A percentile compares a stretch with the other conserved stretches of the same genome.
phyloP scores from a whole-genome alignment of 2,329 filamentous ascomycete species.

The Xylariaceae sp. region DNA sequence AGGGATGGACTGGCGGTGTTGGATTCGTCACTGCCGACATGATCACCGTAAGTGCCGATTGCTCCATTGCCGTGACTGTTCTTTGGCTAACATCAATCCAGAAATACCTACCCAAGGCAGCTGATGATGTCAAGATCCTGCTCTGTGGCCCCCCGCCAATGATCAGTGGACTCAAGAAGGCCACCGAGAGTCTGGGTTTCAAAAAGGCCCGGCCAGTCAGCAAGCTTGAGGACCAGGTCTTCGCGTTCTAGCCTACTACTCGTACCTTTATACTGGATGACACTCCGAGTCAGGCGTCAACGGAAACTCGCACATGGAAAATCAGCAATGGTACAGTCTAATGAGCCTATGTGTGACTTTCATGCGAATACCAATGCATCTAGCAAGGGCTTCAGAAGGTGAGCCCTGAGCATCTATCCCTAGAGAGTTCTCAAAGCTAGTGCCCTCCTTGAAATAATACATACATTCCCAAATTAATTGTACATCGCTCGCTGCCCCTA shows the following conservation, averaged over 20 bases:
- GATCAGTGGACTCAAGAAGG: constrained; percentile 96
- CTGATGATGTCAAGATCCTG: constrained; percentile 85
- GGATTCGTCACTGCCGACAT: constrained; percentile 95
- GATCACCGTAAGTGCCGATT: constrained; percentile 64
- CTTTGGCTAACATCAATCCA: constrained; percentile 28
- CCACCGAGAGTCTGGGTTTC: constrained; percentile 82
- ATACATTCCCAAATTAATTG: no score
- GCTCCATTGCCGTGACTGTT: neutral
- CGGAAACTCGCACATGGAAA: no score
- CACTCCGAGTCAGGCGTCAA: no score
- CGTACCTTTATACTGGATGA: no score
- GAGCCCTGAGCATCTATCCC: no score
- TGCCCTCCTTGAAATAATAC: no score
- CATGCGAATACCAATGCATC: no score
- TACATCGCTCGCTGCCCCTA: no score
- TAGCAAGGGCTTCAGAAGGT: no score
- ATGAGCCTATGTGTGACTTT: no score
- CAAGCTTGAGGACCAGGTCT: constrained; percentile 97
- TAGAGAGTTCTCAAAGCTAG: no score
- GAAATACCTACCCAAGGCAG: constrained; percentile 78
- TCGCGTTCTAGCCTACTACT: constrained; percentile 68
- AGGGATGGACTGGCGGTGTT: constrained; percentile 85
- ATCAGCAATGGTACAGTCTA: no score
- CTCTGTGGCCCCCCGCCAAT: constrained; percentile 95
- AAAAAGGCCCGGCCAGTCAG: constrained; percentile 90